Evolutionary conservation across 495 filamentous ascomycete species (phyloP), one percentile per base, ranked within the genome.

Genomic region (Platismatia glauca): DNA sequence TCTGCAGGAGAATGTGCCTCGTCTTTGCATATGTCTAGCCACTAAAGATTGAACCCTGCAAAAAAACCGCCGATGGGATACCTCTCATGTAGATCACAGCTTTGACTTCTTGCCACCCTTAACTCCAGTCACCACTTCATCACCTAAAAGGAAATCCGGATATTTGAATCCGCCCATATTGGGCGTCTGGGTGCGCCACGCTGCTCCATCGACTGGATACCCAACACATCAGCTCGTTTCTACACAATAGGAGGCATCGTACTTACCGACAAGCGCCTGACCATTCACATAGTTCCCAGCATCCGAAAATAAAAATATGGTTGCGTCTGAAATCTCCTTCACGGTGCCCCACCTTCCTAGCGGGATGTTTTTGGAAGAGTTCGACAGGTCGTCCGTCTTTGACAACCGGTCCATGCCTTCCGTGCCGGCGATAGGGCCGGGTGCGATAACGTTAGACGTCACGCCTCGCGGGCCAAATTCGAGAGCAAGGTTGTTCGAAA

Each of bases 301-400:
- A 55, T 93, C 87, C 31, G 85, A 85, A 66, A 96, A 91, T 29
- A 96, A 73, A 66, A 83, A 97, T 0, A 97, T 85, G 0, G 92
- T 96, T 20, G 92, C 89, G 76, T 98, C 91, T 0, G 92, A 88
- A 69, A 98, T 92, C 68, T 98, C 93, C 61, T 85, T 85, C 12
- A 95, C 82, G 1, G 80, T 84, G n/a, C 93, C 94, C 65, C 81
- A 81, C 56, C 90, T 78, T 16, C 90, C 89, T 0, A 87, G 71
- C 0, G 94, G 94, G 27, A 89, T 73, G 8, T 33, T 62, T 65
- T 73, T 75, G 59, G 59, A 64, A 0, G 53, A 52, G 18, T 61
- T 67, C 22, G 69, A 69, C 12, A 64, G 70, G 44, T 56, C 55
- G 46, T 71, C 64, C 41, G 72, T 74, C 12, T 82, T 73, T 22